phyloP scores from a whole-genome alignment of 2,329 filamentous ascomycete genomes.

The Pseudophaeomoniella oleicola region DNA sequence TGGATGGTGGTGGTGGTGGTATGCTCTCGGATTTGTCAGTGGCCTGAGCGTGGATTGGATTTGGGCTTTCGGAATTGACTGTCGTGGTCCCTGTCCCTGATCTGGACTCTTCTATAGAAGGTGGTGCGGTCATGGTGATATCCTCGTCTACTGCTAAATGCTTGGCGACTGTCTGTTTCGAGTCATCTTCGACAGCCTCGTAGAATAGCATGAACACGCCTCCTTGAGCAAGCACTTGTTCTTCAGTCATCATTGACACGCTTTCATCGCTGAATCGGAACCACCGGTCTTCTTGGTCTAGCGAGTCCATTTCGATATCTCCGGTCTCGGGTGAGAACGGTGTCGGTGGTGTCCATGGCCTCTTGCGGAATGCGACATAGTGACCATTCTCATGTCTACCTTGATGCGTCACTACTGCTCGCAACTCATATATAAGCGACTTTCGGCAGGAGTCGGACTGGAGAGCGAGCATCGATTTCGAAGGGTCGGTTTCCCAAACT shows the following conservation, averaged over 20 bases:
- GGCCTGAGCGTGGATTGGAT: not conserved
- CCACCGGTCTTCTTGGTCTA: constrained; percentile 46
- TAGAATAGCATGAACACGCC: constrained; percentile 98
- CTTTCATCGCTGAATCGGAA: constrained; percentile 85
- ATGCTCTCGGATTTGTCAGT: not conserved
- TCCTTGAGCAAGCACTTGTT: constrained; percentile 56
- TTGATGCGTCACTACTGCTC: constrained; percentile 75
- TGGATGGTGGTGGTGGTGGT: not conserved
- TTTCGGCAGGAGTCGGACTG: constrained; percentile 29
- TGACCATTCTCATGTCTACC: constrained; percentile 91
- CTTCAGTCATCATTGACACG: constrained; percentile 59
- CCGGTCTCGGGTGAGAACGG: constrained; percentile 9
- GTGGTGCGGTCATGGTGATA: not conserved
- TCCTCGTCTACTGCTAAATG: no score
- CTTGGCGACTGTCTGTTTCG: not conserved
- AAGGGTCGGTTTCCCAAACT: constrained; percentile 56
- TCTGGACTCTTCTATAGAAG: not conserved
- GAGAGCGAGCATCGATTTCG: constrained; percentile 56
- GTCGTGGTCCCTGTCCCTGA: not conserved
- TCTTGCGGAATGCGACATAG: constrained; percentile 75
- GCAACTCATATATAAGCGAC: constrained; percentile 52
- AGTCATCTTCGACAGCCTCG: constrained; percentile 47
- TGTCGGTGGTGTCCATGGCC: not conserved
- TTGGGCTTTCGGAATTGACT: not conserved
- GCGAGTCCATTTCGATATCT: constrained; percentile 17